Conservation (phyloP, 805 yeast species). For the Torulaspora maleeae region DNA sequence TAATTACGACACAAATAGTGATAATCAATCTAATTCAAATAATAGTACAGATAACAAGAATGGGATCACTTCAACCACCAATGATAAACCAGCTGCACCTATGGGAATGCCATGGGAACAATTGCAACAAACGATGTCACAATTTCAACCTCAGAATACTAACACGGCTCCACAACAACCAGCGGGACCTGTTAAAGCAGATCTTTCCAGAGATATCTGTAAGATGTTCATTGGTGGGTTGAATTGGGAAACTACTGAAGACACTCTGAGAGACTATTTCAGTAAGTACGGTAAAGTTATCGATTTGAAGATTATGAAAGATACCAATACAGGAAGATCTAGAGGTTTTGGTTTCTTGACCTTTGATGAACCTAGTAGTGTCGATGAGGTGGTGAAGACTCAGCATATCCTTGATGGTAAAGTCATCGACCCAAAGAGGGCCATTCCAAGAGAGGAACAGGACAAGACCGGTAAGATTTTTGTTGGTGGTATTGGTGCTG, state of each 20-base stretch:
- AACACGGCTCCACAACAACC: constrained; percentile 20
- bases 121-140: constrained; percentile 35
- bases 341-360: constrained; percentile 95
- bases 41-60: constrained; percentile 8
- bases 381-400: constrained; percentile 76
- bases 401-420: constrained; percentile 93
- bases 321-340: constrained; percentile 76
- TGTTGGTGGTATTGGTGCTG: constrained; percentile 94
- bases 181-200: constrained; percentile 39
- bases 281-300: constrained; percentile 82
- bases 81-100: constrained; percentile 10
- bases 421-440: constrained; percentile 94
- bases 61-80: constrained; percentile 8
- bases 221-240: constrained; percentile 96
- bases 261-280: constrained; percentile 74
- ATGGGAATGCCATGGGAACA: constrained; percentile 32
- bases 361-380: constrained; percentile 74
- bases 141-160: constrained; percentile 29
- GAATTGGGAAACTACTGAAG: constrained; percentile 97
- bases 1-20: constrained; percentile 15
- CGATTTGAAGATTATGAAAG: constrained; percentile 92
- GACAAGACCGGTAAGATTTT: constrained; percentile 94
- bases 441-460: constrained; percentile 96
- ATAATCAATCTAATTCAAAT: constrained; percentile 14
- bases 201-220: constrained; percentile 67